phyloP scores from a whole-genome alignment of 2,329 filamentous ascomycete species.

The Ceratocystis cubensis region DNA sequence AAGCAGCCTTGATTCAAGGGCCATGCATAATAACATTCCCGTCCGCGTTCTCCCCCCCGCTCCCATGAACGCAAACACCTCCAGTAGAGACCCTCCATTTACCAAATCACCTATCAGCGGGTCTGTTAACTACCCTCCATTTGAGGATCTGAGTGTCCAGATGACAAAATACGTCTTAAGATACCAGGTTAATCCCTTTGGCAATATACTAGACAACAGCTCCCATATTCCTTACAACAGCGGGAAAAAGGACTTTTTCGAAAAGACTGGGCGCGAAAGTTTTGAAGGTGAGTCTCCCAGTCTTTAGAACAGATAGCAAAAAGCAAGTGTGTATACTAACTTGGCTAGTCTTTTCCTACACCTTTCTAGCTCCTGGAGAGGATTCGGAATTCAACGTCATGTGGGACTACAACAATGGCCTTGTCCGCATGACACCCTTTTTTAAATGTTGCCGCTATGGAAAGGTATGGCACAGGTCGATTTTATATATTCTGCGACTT shows the following conservation, averaged over 20 bases:
- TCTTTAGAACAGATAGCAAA: no score
- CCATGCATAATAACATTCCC: not conserved
- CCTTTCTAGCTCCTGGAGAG: constrained; percentile 58
- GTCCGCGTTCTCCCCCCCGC: constrained; percentile 27
- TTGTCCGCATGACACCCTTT: constrained; percentile 86
- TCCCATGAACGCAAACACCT: no score
- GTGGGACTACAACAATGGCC: constrained; percentile 94
- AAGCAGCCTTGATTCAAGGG: not conserved
- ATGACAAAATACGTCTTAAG: constrained; percentile 45
- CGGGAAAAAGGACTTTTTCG: constrained; percentile 77
- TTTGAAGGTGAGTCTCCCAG: constrained; percentile 59
- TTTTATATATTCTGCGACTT: not conserved
- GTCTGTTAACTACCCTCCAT: constrained; percentile 59
- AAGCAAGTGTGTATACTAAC: not conserved
- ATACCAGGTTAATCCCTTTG: constrained; percentile 55
- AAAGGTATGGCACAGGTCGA: constrained; percentile 47
- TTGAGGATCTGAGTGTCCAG: constrained; percentile 50
- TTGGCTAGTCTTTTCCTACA: constrained; percentile 64
- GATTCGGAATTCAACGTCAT: constrained; percentile 62
- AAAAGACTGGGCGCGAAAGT: constrained; percentile 74
- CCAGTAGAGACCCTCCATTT: constrained; percentile 10
- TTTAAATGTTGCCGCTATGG: constrained; percentile 82
- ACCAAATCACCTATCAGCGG: constrained; percentile 34
- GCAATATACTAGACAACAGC: constrained; percentile 47
- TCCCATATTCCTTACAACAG: constrained; percentile 88